These are phyloP conservation scores for Nicotiana undulata DNA, from an alignment of 257 asterid species.

Conservation along the genomic window DNA sequence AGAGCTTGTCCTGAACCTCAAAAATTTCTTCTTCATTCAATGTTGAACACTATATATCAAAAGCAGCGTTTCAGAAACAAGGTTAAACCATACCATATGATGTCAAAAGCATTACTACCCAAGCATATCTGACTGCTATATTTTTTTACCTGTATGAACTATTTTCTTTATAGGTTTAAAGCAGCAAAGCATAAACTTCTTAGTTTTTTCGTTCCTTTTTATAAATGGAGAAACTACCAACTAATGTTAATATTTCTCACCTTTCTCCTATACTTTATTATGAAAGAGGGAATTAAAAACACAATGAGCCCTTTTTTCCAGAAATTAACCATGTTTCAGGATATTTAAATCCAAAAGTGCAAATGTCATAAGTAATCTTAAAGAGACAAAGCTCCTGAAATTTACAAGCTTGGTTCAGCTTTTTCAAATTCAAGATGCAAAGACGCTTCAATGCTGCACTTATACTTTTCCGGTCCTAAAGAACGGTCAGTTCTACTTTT, in stretches of 20 bases:
- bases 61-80: neutral
- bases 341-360: neutral
- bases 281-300: neutral
- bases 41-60: conserved; percentile 69
- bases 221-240: neutral
- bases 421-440: neutral
- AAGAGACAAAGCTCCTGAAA: neutral
- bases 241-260: neutral
- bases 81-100: too few relatives aligned
- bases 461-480: neutral
- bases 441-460: neutral
- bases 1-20: conserved; percentile 72
- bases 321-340: neutral
- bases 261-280: neutral
- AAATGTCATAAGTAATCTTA: neutral
- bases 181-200: too few relatives aligned
- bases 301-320: neutral
- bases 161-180: too few relatives aligned
- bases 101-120: too few relatives aligned
- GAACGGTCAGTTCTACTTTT: neutral
- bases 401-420: neutral
- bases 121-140: neutral
- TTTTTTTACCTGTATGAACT: neutral
- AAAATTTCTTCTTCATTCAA: conserved; percentile 89
- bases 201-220: too few relatives aligned